A percentile compares a stretch with the other conserved stretches of the same genome.
phyloP scores from a whole-genome alignment of 1,284 basidiomycete species.

The Paramarasmius palmivorus region DNA sequence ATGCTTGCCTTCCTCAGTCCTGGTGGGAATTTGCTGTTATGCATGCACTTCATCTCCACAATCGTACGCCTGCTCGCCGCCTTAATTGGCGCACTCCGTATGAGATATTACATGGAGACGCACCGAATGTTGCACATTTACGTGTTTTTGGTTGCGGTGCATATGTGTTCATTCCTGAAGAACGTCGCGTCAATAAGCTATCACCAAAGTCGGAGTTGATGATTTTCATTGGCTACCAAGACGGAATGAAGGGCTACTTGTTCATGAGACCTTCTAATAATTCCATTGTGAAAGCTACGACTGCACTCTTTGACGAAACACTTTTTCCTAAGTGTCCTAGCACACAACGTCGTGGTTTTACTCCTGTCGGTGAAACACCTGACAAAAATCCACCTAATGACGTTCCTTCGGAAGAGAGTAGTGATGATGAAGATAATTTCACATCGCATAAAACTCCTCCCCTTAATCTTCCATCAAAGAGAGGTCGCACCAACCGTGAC shows the following conservation, averaged over 20 bases:
- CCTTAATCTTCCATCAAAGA: too few relatives aligned
- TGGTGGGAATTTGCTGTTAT: too few relatives aligned
- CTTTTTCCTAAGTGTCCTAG: slow-evolving; percentile 14
- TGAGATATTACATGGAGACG: too few relatives aligned
- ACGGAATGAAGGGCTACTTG: slow-evolving; percentile 17
- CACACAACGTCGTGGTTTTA: background rate
- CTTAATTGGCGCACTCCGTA: background rate
- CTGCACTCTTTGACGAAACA: slow-evolving; percentile 21
- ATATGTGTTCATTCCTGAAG: too few relatives aligned
- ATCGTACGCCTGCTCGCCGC: too few relatives aligned
- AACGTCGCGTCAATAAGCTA: too few relatives aligned
- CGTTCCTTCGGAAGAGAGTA: background rate
- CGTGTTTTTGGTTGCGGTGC: too few relatives aligned
- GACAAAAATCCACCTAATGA: background rate
- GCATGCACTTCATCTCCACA: too few relatives aligned
- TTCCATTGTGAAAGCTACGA: slow-evolving; percentile 15
- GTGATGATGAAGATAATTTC: background rate
- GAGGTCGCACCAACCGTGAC: too few relatives aligned
- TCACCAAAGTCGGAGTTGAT: slow-evolving; percentile 12
- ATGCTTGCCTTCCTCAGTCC: too few relatives aligned
- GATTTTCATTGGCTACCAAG: slow-evolving; percentile 16
- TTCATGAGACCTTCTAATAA: slow-evolving; percentile 22
- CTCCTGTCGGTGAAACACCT: background rate
- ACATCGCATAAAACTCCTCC: background rate
- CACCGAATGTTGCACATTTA: too few relatives aligned